Base-by-base conservation (phyloP, 805 yeast genomes). In the Yarrowia deformans region DNA sequence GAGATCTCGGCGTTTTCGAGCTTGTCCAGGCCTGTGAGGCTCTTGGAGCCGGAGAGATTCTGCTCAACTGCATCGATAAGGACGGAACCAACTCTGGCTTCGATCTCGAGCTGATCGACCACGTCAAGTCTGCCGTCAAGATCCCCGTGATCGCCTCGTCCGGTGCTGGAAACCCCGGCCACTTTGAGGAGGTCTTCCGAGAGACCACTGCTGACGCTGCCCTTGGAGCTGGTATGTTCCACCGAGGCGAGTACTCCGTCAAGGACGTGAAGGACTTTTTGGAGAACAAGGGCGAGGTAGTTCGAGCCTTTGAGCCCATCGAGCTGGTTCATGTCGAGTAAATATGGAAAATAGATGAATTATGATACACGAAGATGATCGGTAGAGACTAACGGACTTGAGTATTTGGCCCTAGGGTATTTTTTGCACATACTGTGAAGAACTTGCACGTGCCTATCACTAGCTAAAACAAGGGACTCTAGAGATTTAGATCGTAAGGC, bases 211-310 rank as follows among this genome's bases (percentile, higher is more conserved):
- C 95, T 1, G 99, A 95, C 80, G 99, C 99, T 52, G 98, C 99
- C 18, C 83, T 95, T 49, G 99, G 99, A 46, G 99, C 99, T 4
- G 99, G 99, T 54, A 90, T 95, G 89, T 95, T 95, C 83, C 99
- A 95, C 81, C 84, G 99, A 77, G 93, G 91, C 29, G 98, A 94
- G 75, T 95, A 90, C 79, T 88, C 91, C 13, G 98, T 95, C 18
- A 84, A 85, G 63, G 88, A 93, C 63, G 97, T 95, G 54, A 95
- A 95, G 79, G 77, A 84, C 37, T 87, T 84, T 72, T 83, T 94
- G 77, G 79, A 82, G 56, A 79, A 82, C 0, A 77, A 84, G 16
- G 91, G 90, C 0, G 83, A 91, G 76, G 86, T 86, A 70, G 97
- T 91, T n/a, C 42, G 74, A 48, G 69, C 68, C 29, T 63, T 35